These are phyloP conservation scores for Hypoxylon sp. DNA, from an alignment of 2,329 filamentous ascomycete genomes.

Conservation along the genomic window DNA sequence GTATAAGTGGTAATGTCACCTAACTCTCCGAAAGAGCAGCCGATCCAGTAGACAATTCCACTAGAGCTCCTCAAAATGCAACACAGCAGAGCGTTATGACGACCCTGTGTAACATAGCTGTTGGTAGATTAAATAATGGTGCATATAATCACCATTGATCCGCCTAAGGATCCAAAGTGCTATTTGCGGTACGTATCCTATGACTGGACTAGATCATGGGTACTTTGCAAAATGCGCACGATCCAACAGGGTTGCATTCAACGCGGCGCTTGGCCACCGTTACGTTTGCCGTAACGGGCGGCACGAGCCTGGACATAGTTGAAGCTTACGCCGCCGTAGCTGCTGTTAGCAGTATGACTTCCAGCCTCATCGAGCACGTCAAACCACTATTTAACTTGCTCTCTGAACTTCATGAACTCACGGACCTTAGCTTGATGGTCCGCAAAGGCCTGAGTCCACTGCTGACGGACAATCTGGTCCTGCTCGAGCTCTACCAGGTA, in stretches of 20 bases:
- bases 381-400: conserved; percentile 52
- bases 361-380: conserved; percentile 9
- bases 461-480: conserved; percentile 68
- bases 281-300: not conserved
- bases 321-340: not conserved
- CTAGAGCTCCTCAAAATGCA: conserved; percentile 2
- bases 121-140: not conserved
- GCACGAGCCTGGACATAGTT: not conserved
- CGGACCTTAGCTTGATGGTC: conserved; percentile 67
- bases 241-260: conserved; percentile 13
- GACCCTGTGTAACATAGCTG: too few relatives aligned
- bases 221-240: conserved; percentile 1
- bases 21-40: conserved; percentile 8
- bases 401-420: conserved; percentile 62
- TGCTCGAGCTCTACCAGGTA: conserved; percentile 70
- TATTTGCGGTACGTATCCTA: conserved; percentile 4
- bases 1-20: too few relatives aligned
- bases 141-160: conserved; percentile 1
- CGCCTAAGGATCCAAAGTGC: conserved; percentile 12
- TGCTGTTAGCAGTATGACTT: conserved; percentile 5
- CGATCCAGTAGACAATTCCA: conserved; percentile 1
- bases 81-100: too few relatives aligned
- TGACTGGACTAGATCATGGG: conserved; percentile 11
- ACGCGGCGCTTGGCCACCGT: conserved; percentile 2
- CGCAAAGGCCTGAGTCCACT: conserved; percentile 67